Evolutionary conservation across 2,329 filamentous ascomycete species (phyloP).

Genomic region (Calonectria pauciramosa): DNA sequence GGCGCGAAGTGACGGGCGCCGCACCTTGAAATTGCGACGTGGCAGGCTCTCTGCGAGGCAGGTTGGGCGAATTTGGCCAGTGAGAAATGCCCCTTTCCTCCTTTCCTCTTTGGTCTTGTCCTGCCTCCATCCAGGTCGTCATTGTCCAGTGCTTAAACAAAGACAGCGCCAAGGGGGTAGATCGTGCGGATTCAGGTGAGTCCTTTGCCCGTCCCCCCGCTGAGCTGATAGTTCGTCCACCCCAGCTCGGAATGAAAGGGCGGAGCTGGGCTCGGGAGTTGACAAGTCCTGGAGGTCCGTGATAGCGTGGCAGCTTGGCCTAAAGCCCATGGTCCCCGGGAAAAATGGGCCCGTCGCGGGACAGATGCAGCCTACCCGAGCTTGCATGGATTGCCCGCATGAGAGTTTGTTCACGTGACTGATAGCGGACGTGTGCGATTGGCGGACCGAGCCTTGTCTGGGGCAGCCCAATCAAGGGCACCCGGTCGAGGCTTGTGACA

Average conservation of each 20-base stretch:
- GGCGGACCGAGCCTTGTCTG: conserved; percentile 54
- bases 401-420: conserved; percentile 52
- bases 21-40: conserved; percentile 50
- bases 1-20: conserved; percentile 46
- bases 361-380: conserved; percentile 50
- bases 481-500: conserved; percentile 37
- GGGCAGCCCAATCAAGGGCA: conserved; percentile 42
- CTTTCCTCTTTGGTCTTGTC: conserved; percentile 17
- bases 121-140: not conserved
- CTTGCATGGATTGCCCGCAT: conserved; percentile 53
- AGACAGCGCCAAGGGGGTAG: not conserved
- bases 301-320: conserved; percentile 35
- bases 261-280: conserved; percentile 19
- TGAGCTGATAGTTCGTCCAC: conserved; percentile 3
- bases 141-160: not conserved
- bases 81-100: conserved; percentile 28
- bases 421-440: conserved; percentile 52
- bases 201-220: not conserved
- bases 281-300: conserved; percentile 32
- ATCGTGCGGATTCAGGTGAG: not conserved
- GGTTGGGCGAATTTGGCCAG: not conserved
- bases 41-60: conserved; percentile 35
- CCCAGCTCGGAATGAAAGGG: conserved; percentile 5
- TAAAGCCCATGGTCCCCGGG: conserved; percentile 35
- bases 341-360: conserved; percentile 49